Conservation (phyloP, 2,329 filamentous ascomycete genomes). For the Ophidiomyces ophidiicola region DNA sequence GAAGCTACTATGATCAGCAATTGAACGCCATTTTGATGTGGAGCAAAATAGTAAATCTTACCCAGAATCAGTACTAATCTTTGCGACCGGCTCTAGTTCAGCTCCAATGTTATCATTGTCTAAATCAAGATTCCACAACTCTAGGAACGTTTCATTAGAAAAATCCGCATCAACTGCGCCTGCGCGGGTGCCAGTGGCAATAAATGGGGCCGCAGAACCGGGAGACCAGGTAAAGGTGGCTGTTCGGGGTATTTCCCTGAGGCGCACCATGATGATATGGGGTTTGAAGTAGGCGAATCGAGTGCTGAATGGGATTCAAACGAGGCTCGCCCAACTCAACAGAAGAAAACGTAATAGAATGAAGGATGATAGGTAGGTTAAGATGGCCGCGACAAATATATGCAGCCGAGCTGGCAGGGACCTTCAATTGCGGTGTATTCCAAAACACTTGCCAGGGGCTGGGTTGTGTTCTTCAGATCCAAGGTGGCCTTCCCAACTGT, state of each 20-base stretch:
- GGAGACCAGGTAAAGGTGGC: slow-evolving; percentile 96
- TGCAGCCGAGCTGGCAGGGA: slow-evolving; percentile 1
- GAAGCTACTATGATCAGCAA: slow-evolving; percentile 45
- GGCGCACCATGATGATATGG: slow-evolving; percentile 74
- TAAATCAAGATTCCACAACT: slow-evolving; percentile 87
- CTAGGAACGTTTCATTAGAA: slow-evolving; percentile 90
- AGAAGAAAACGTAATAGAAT: background rate
- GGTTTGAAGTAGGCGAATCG: background rate
- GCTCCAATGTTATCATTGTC: slow-evolving; percentile 62
- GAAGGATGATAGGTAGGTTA: background rate
- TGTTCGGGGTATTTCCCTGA: slow-evolving; percentile 92
- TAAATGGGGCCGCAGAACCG: slow-evolving; percentile 60
- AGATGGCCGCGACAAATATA: background rate
- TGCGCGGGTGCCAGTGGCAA: slow-evolving; percentile 87
- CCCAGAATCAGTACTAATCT: slow-evolving; percentile 81
- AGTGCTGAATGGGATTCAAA: background rate
- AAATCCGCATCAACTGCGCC: slow-evolving; percentile 95
- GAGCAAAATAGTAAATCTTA: slow-evolving; percentile 31
- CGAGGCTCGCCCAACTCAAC: background rate
- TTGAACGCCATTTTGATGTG: slow-evolving; percentile 1
- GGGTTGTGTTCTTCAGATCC: slow-evolving; percentile 5
- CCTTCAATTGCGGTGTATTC: slow-evolving; percentile 7
- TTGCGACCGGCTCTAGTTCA: slow-evolving; percentile 75
- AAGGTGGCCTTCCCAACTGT: slow-evolving; percentile 11
- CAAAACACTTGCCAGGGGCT: slow-evolving; percentile 7